Percentiles rank a stretch among this genome's conserved stretches.
Conservation (phyloP, 2,329 filamentous ascomycete species). For the Bipolaris sorokiniana region DNA sequence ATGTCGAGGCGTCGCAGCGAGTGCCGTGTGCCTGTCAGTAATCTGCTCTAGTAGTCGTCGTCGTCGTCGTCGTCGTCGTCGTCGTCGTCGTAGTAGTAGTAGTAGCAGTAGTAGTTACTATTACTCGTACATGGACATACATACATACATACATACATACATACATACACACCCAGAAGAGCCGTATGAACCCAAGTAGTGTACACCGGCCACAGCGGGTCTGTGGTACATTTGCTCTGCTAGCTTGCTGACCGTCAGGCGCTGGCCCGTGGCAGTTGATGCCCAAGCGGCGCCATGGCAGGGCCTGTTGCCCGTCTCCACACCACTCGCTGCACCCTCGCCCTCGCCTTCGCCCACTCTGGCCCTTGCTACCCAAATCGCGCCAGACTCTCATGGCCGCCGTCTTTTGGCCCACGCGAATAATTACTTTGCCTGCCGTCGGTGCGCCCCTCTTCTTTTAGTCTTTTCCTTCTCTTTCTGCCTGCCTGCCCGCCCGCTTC, state of each 20-base stretch:
- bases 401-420: conserved; percentile 30
- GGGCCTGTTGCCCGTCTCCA: conserved; percentile 29
- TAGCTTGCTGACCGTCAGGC: conserved; percentile 16
- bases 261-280: conserved; percentile 23
- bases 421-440: conserved; percentile 38
- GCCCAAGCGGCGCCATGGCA: conserved; percentile 38
- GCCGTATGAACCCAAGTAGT: too few relatives aligned
- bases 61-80: too few relatives aligned
- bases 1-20: too few relatives aligned
- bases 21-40: too few relatives aligned
- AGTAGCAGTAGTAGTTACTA: too few relatives aligned
- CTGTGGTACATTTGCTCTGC: neutral
- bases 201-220: too few relatives aligned
- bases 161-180: too few relatives aligned
- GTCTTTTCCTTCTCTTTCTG: conserved; percentile 22
- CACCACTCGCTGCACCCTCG: conserved; percentile 17
- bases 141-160: too few relatives aligned
- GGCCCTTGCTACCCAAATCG: conserved; percentile 37
- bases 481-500: conserved; percentile 1
- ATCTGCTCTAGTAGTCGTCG: too few relatives aligned
- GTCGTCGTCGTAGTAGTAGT: too few relatives aligned
- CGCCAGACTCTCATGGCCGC: conserved; percentile 24
- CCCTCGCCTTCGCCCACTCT: conserved; percentile 22
- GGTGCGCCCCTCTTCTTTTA: conserved; percentile 20
- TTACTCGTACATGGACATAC: too few relatives aligned